Conservation (phyloP, 208 protist species). For the Angomonas ambiguus region DNA sequence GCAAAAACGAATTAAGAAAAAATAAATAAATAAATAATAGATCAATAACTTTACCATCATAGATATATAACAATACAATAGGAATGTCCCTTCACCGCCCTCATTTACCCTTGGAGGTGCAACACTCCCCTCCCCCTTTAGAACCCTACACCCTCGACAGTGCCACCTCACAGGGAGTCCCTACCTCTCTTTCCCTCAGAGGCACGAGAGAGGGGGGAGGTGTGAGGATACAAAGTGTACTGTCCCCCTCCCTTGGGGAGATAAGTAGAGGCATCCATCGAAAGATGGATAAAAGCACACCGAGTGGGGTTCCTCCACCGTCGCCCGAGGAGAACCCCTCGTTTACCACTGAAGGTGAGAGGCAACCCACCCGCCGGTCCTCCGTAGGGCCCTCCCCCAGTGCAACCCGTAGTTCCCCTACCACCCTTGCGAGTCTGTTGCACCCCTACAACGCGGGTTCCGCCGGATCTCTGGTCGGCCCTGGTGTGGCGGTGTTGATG, state of each 20-base stretch:
- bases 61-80: not conserved
- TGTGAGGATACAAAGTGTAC: not conserved
- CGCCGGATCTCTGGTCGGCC: not conserved
- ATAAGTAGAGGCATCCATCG: too few relatives aligned
- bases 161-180: not conserved
- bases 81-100: not conserved
- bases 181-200: not conserved
- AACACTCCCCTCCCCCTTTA: not conserved
- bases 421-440: not conserved
- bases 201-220: not conserved
- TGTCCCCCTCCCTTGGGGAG: too few relatives aligned
- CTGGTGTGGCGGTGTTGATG: not conserved
- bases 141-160: not conserved
- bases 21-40: too few relatives aligned
- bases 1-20: too few relatives aligned
- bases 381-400: too few relatives aligned
- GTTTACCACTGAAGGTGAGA: too few relatives aligned
- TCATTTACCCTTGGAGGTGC: not conserved
- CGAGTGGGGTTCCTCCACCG: too few relatives aligned
- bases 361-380: too few relatives aligned
- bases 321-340: too few relatives aligned
- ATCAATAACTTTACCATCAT: too few relatives aligned
- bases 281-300: too few relatives aligned
- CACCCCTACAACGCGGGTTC: not conserved
- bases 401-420: too few relatives aligned